These are phyloP conservation scores for Penicillium sp. DNA, from an alignment of 2,329 filamentous ascomycete species.

Conservation along the genomic window DNA sequence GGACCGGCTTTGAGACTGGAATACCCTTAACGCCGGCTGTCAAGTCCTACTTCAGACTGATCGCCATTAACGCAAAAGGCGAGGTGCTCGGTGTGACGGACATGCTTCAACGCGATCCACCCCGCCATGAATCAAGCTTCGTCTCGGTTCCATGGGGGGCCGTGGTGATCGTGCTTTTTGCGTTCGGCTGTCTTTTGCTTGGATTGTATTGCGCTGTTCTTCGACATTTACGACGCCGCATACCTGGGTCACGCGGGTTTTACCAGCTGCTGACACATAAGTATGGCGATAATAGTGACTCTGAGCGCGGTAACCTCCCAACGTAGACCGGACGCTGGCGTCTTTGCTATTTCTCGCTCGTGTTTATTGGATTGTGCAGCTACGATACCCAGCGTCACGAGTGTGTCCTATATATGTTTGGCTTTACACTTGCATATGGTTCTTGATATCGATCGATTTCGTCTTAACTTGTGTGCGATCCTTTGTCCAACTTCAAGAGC, in stretches of 20 bases:
- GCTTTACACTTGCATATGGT: too few relatives aligned
- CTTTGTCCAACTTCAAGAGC: too few relatives aligned
- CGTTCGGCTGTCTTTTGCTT: slow-evolving; percentile 9
- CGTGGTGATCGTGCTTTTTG: slow-evolving; percentile 8
- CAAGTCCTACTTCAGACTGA: slow-evolving; percentile 19
- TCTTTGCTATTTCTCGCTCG: slow-evolving; percentile 2
- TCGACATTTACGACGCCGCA: slow-evolving; percentile 1
- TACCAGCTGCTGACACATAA: slow-evolving; percentile 16
- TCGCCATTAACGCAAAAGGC: slow-evolving; percentile 20
- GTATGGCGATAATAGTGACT: too few relatives aligned
- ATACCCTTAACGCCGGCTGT: slow-evolving; percentile 11
- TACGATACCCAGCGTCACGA: too few relatives aligned
- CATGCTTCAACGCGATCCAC: slow-evolving; percentile 9
- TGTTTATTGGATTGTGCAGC: too few relatives aligned
- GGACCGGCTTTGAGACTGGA: slow-evolving; percentile 25
- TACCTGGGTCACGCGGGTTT: not conserved
- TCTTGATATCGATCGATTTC: too few relatives aligned
- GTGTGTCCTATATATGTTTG: too few relatives aligned
- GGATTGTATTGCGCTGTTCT: slow-evolving; percentile 14
- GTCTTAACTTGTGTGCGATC: too few relatives aligned
- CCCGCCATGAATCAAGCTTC: not conserved
- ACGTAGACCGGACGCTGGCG: slow-evolving; percentile 12
- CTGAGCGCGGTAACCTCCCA: too few relatives aligned
- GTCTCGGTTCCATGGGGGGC: slow-evolving; percentile 6
- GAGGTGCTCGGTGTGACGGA: slow-evolving; percentile 23